phyloP scores from a whole-genome alignment of 1,139 yeast species.

The Geotrichum aggregatum region DNA sequence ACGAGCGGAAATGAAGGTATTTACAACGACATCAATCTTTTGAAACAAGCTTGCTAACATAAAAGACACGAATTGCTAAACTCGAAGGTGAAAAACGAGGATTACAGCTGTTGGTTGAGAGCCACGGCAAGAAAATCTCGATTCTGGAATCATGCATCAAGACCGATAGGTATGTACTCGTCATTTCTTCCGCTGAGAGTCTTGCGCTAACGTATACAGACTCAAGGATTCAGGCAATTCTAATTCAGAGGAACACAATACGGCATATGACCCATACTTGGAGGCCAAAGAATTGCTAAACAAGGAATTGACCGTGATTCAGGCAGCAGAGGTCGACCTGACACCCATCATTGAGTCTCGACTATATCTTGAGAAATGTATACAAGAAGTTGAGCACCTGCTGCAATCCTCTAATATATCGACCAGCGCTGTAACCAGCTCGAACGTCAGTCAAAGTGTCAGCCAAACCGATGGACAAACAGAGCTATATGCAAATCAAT shows the following conservation, averaged over 20 bases:
- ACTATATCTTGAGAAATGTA: slow-evolving; percentile 36
- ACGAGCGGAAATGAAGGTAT: slow-evolving; percentile 49
- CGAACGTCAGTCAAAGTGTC: not conserved
- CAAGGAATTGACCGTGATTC: slow-evolving; percentile 16
- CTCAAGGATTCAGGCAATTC: not conserved
- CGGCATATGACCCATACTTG: slow-evolving; percentile 9
- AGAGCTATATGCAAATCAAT: not conserved
- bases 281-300: slow-evolving; percentile 12
- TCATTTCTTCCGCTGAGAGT: too few species aligned
- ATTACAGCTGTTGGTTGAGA: slow-evolving; percentile 33
- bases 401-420: slow-evolving; percentile 32
- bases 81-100: slow-evolving; percentile 42
- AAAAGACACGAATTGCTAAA: slow-evolving; percentile 39
- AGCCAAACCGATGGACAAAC: not conserved
- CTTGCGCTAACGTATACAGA: too few species aligned
- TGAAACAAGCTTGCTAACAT: not conserved
- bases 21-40: not conserved
- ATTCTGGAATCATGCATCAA: slow-evolving; percentile 29
- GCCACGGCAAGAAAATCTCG: slow-evolving; percentile 33
- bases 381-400: slow-evolving; percentile 38
- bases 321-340: slow-evolving; percentile 28
- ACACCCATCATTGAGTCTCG: slow-evolving; percentile 35
- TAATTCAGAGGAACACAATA: not conserved
- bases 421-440: not conserved
- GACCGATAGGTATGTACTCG: slow-evolving; percentile 7